Evolutionary conservation across 768 basidiomycete species (phyloP).

Genomic region (Boletus subparvulus): DNA sequence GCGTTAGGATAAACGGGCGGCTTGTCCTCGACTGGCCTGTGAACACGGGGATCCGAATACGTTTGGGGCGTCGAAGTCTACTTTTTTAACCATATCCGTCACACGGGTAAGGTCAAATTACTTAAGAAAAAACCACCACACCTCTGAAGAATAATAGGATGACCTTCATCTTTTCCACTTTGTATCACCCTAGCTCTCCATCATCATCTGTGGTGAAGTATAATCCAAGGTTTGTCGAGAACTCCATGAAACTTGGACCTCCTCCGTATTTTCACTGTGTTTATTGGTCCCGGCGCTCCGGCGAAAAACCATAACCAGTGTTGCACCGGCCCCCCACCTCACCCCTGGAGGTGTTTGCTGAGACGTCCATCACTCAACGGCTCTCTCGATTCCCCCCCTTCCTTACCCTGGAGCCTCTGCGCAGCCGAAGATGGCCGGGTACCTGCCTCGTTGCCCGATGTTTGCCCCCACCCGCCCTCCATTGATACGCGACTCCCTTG

Average conservation of each 20-base stretch:
- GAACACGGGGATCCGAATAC: background rate
- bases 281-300: background rate
- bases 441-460: background rate
- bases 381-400: background rate
- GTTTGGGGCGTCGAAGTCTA: no score
- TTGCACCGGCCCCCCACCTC: background rate
- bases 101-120: no score
- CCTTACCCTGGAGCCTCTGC: background rate
- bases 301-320: no score
- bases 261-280: background rate
- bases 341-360: background rate
- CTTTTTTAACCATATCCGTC: no score
- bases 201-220: background rate
- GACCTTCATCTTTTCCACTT: background rate
- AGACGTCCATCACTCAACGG: background rate
- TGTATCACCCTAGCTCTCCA: background rate
- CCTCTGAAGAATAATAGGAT: no score
- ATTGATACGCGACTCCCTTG: background rate
- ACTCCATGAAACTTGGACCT: no score
- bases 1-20: background rate
- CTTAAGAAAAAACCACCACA: no score
- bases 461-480: slow-evolving; percentile 3
- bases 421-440: background rate
- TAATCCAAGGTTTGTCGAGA: background rate
- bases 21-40: background rate